Conservation (phyloP, 768 basidiomycete species). For the Kwoniella botswanensis region DNA sequence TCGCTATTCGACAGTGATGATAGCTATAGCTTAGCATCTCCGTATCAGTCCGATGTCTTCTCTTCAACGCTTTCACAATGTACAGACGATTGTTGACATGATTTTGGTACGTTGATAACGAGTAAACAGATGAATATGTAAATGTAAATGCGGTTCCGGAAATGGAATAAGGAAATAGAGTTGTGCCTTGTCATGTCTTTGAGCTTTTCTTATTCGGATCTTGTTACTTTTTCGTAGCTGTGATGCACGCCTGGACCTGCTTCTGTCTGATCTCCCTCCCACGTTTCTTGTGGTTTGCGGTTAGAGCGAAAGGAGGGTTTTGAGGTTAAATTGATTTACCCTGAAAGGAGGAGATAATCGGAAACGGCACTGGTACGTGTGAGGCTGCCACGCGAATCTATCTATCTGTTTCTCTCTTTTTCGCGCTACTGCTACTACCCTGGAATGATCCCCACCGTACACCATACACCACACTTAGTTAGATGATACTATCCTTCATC, state of each 20-base stretch:
- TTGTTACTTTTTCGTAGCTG: too few species aligned
- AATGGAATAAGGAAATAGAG: not conserved
- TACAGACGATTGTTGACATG: not conserved
- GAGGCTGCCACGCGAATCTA: not conserved
- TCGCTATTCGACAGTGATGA: too few species aligned
- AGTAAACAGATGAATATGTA: not conserved
- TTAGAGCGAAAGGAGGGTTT: not conserved
- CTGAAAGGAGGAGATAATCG: not conserved
- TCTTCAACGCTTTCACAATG: too few species aligned
- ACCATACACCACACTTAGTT: not conserved
- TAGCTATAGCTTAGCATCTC: not conserved
- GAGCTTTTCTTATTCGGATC: not conserved
- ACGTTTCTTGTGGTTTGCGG: not conserved
- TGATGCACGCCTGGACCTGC: not conserved
- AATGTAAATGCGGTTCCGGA: not conserved
- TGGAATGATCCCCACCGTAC: slow-evolving; percentile 3
- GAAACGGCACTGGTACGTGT: not conserved
- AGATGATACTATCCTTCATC: not conserved
- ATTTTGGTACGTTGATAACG: not conserved
- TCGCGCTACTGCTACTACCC: not conserved
- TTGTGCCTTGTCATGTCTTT: not conserved
- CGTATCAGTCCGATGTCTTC: not conserved
- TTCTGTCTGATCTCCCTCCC: not conserved
- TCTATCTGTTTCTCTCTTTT: not conserved
- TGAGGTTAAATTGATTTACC: not conserved